A percentile compares a stretch with the other conserved stretches of the same genome.
Evolutionary conservation across 2,329 filamentous ascomycete species (phyloP).

Genomic region (Sclerotinia spermophila): DNA sequence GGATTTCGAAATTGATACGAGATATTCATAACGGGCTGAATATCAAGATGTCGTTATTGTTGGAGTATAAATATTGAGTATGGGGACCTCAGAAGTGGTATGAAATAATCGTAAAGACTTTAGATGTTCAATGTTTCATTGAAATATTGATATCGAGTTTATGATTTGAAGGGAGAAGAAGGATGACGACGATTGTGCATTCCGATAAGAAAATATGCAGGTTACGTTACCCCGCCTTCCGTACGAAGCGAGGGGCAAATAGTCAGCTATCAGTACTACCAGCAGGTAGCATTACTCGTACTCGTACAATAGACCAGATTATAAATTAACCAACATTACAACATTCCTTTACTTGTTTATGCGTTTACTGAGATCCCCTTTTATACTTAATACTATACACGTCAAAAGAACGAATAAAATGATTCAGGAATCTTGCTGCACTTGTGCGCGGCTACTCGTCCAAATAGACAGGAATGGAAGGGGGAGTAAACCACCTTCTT

Average conservation of each 20-base stretch:
- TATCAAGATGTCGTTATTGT: neutral
- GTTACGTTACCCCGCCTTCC: neutral
- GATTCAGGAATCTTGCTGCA: slow-evolving; percentile 2
- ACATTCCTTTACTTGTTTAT: neutral
- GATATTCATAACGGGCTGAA: neutral
- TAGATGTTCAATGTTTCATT: neutral
- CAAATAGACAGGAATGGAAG: neutral
- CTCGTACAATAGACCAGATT: neutral
- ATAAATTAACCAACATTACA: neutral
- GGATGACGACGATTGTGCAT: neutral
- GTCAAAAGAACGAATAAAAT: neutral
- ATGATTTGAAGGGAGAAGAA: neutral
- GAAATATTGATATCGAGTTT: neutral
- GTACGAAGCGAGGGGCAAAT: slow-evolving; percentile 11
- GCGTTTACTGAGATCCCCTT: too few species aligned
- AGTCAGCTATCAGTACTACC: neutral
- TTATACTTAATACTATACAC: neutral
- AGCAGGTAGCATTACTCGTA: neutral
- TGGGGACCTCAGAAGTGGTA: neutral
- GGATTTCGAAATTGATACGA: neutral
- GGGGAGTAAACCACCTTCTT: neutral
- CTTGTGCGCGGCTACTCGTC: slow-evolving; percentile 8
- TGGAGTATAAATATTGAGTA: neutral
- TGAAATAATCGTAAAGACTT: neutral
- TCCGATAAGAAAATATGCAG: neutral